Base-by-base conservation (phyloP, 78 protist genomes). In the Monocercomonoides exilis region DNA sequence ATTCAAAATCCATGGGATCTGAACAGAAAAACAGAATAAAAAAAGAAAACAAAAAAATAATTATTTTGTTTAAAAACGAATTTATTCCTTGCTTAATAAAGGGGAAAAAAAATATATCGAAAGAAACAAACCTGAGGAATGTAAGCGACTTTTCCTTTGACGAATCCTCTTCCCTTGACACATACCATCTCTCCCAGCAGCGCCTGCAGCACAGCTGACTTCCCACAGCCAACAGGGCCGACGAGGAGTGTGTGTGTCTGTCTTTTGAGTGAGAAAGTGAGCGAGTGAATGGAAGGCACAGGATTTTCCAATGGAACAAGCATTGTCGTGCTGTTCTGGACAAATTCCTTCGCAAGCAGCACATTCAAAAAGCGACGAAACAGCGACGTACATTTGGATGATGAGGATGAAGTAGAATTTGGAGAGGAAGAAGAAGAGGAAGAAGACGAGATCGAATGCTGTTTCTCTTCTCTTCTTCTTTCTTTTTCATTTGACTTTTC, bases 151-250 rank as follows among this genome's bases (percentile, higher is more conserved):
- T 35, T 54, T 54, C 70, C 70, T 11, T 21, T 11, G 21, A 54
- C 70, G 2, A 38, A 2, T 11, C 11, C 77, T 89, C 0, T 79
- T 87, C 35, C 11, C 29, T 11, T 54, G 11, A 21, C 11, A 21
- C 70, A 54, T 11, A 29, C 70, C 85, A 82, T 43, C 84, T 87
- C 89, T 4, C 91, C 89, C 41, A 92, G 89, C 11, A 89, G 0
- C 1, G 91, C 92, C 36, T 0, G 0, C 42, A 89, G 85, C 6
- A 92, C 89, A 35, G 90, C 3, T 36, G 45, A 0, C 46, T 84
- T 81, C 79, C 91, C 91, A 33, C 43, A 0, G 46, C 91, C 91
- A 1, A 63, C 87, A 2, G 85, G 85, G 11, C 93, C 95, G 6
- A 35, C 2, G 3, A 93, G 11, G 70, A 54, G 70, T 29, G 70